Evolutionary conservation across 2,329 filamentous ascomycete genomes (phyloP).

Genomic region (Ascochyta clinopodiicola): DNA sequence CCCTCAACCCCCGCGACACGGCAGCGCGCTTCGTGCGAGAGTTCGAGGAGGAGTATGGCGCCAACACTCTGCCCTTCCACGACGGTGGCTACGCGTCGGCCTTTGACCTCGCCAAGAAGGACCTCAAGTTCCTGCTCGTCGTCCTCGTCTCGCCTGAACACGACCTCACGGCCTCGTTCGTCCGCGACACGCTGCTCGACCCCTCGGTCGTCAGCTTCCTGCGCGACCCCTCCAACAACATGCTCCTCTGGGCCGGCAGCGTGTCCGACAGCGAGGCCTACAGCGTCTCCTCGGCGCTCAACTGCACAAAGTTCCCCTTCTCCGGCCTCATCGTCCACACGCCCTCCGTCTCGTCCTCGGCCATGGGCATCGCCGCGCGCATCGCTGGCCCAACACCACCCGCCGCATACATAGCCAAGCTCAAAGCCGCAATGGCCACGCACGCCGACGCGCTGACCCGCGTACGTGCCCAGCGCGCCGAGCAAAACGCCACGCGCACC

Average conservation of each 20-base stretch:
- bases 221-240: slow-evolving; percentile 75
- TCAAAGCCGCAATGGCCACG: slow-evolving; percentile 74
- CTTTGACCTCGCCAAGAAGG: slow-evolving; percentile 85
- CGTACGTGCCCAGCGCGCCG: slow-evolving; percentile 76
- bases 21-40: slow-evolving; percentile 88
- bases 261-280: slow-evolving; percentile 93
- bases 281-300: slow-evolving; percentile 85
- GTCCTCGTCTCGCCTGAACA: slow-evolving; percentile 90
- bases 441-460: slow-evolving; percentile 78
- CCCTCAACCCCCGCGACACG: slow-evolving; percentile 84
- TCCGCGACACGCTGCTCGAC: slow-evolving; percentile 80
- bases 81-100: slow-evolving; percentile 93
- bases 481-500: slow-evolving; percentile 80
- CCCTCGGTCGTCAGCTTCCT: slow-evolving; percentile 77
- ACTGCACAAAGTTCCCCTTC: slow-evolving; percentile 92
- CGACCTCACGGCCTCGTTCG: slow-evolving; percentile 85
- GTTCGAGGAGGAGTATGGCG: slow-evolving; percentile 92
- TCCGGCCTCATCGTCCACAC: slow-evolving; percentile 86
- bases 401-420: slow-evolving; percentile 74
- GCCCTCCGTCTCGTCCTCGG: slow-evolving; percentile 79
- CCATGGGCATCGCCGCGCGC: slow-evolving; percentile 89
- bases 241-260: slow-evolving; percentile 91
- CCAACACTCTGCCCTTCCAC: slow-evolving; percentile 74
- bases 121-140: slow-evolving; percentile 90
- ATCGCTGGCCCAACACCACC: slow-evolving; percentile 75